Percentiles rank a stretch among this genome's conserved stretches.
These are phyloP conservation scores for Aspergillus heteromorphus DNA, from an alignment of 495 filamentous ascomycete species.

Conservation along the genomic window DNA sequence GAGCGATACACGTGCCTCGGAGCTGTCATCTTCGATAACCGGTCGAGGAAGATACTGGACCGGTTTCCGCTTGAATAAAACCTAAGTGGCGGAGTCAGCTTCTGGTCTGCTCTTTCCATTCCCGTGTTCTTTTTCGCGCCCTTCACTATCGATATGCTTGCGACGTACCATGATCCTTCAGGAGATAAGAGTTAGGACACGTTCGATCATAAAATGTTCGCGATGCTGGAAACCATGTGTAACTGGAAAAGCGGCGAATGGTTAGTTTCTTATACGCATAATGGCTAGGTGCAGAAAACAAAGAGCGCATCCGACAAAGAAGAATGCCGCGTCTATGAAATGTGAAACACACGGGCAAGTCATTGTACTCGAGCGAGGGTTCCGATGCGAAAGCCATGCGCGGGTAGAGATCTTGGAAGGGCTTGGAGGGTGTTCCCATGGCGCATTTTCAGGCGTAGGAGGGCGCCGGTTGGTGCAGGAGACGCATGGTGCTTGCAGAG, in stretches of 20 bases:
- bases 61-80: constrained; percentile 92
- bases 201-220: constrained; percentile 24
- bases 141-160: neutral
- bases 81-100: constrained; percentile 48
- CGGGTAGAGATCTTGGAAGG: neutral
- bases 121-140: neutral
- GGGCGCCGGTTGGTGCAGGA: neutral
- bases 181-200: constrained; percentile 19
- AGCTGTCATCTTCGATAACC: constrained; percentile 69
- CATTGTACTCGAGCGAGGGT: neutral
- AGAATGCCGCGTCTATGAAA: neutral
- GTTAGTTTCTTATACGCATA: constrained; percentile 7
- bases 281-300: neutral
- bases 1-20: constrained; percentile 54
- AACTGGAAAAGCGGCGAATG: neutral
- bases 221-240: neutral
- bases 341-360: neutral
- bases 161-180: constrained; percentile 37
- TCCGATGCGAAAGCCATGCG: neutral
- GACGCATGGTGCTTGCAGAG: neutral
- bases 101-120: too few relatives aligned
- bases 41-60: constrained; percentile 75
- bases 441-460: neutral
- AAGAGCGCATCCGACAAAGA: neutral
- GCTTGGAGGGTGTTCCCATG: neutral